Evolutionary conservation across 2,329 filamentous ascomycete species (phyloP).

Genomic region (Ophiocordyceps unilateralis): DNA sequence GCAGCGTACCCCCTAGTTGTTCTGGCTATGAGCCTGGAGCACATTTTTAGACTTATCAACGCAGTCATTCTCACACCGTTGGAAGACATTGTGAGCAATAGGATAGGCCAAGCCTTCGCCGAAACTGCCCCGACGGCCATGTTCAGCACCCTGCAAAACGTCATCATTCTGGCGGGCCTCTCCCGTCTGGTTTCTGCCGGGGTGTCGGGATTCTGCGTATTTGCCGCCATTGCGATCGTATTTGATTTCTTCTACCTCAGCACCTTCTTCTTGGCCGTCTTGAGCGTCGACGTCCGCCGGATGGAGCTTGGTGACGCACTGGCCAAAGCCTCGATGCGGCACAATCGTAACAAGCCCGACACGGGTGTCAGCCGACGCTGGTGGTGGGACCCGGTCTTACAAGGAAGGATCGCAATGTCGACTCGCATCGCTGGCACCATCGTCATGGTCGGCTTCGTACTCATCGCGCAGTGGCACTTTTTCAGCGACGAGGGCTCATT

Average conservation of each 20-base stretch:
- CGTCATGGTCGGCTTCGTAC: slow-evolving; percentile 53
- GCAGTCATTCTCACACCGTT: slow-evolving; percentile 56
- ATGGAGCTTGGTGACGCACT: slow-evolving; percentile 61
- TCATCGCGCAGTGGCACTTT: slow-evolving; percentile 65
- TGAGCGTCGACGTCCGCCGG: slow-evolving; percentile 63
- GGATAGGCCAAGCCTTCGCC: slow-evolving; percentile 59
- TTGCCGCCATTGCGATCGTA: slow-evolving; percentile 55
- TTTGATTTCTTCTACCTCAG: slow-evolving; percentile 66
- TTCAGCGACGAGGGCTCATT: slow-evolving; percentile 39
- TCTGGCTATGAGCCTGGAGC: slow-evolving; percentile 59
- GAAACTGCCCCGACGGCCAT: slow-evolving; percentile 54
- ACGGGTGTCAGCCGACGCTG: slow-evolving; percentile 7
- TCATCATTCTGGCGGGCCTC: slow-evolving; percentile 47
- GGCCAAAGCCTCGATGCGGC: slow-evolving; percentile 32
- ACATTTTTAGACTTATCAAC: slow-evolving; percentile 64
- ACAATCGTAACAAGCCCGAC: slow-evolving; percentile 12
- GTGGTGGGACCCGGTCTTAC: slow-evolving; percentile 45
- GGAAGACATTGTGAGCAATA: slow-evolving; percentile 47
- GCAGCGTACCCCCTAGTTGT: slow-evolving; percentile 64
- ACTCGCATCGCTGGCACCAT: slow-evolving; percentile 60
- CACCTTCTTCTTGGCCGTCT: slow-evolving; percentile 63
- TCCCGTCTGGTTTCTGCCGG: slow-evolving; percentile 51
- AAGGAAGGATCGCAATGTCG: slow-evolving; percentile 48
- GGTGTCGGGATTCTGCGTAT: slow-evolving; percentile 59
- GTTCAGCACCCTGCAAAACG: slow-evolving; percentile 50